phyloP scores from a whole-genome alignment of 2,329 filamentous ascomycete species.

The Beauveria bassiana region DNA sequence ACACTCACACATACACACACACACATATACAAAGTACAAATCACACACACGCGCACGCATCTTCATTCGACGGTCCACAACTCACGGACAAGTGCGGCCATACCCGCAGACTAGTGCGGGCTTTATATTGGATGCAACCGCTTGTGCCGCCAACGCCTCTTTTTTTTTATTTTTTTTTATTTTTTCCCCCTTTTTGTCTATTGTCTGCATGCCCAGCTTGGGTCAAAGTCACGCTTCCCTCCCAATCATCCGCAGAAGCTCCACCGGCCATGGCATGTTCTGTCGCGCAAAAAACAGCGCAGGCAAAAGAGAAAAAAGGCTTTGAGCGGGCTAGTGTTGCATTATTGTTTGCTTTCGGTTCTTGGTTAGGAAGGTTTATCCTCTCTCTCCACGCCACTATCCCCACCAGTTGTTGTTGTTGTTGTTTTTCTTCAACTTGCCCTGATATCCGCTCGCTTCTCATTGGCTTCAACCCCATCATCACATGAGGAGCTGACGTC shows the following conservation, averaged over 20 bases:
- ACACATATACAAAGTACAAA: no score
- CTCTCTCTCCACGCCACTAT: not conserved
- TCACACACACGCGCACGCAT: not conserved
- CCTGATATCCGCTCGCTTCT: not conserved
- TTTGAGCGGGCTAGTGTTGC: not conserved
- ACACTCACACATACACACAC: not conserved
- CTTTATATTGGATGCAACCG: conserved; percentile 4
- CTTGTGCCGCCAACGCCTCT: conserved; percentile 1
- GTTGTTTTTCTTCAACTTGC: not conserved
- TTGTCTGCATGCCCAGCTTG: not conserved
- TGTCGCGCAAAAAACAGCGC: not conserved
- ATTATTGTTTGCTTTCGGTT: not conserved
- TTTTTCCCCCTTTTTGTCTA: no score
- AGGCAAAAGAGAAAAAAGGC: not conserved
- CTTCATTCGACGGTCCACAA: conserved; percentile 1
- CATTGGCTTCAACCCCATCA: conserved; percentile 4
- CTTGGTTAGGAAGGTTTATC: conserved; percentile 4
- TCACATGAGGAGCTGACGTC: not conserved
- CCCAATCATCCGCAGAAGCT: not conserved
- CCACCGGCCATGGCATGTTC: not conserved
- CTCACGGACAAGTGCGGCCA: not conserved
- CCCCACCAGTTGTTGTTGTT: not conserved
- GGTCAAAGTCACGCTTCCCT: conserved; percentile 4
- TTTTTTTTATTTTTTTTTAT: not conserved
- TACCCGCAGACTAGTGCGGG: conserved; percentile 8